Conservation (phyloP, 768 basidiomycete genomes). For the Rhodotorula paludigena region DNA sequence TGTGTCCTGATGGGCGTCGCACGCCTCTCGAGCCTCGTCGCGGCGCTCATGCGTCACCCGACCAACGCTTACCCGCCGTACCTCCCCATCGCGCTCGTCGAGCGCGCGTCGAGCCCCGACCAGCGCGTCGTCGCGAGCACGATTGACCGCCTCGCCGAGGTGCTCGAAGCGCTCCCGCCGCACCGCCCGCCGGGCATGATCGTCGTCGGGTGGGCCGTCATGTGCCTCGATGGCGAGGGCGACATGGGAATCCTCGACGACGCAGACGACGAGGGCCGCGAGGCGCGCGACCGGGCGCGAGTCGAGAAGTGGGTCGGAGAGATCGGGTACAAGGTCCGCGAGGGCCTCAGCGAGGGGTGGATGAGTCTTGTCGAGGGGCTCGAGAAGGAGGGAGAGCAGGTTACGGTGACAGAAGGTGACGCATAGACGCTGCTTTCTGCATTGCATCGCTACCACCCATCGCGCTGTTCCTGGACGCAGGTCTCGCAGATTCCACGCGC, state of each 20-base stretch:
- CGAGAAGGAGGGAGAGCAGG: not conserved
- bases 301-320: slow-evolving; percentile 21
- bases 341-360: slow-evolving; percentile 32
- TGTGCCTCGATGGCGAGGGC: slow-evolving; percentile 58
- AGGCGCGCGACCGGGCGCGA: slow-evolving; percentile 10
- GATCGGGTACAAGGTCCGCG: slow-evolving; percentile 16
- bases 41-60: slow-evolving; percentile 56
- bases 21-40: slow-evolving; percentile 65
- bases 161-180: slow-evolving; percentile 68
- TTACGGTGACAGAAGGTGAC: no score
- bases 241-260: slow-evolving; percentile 36
- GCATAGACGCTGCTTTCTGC: no score
- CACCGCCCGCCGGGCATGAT: slow-evolving; percentile 96
- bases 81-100: slow-evolving; percentile 85
- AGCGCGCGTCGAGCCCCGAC: slow-evolving; percentile 89
- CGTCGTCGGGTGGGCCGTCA: slow-evolving; percentile 83
- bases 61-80: slow-evolving; percentile 64
- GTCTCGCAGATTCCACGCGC: no score
- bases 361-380: slow-evolving; percentile 7
- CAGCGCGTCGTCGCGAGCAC: slow-evolving; percentile 80
- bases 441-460: no score
- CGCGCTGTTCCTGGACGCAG: no score
- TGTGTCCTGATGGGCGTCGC: slow-evolving; percentile 95
- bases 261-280: slow-evolving; percentile 14
- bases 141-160: slow-evolving; percentile 62